Evolutionary conservation across 169 alveolate species (phyloP), one percentile per base, ranked within the genome.

Genomic region (Plasmodium vivax): DNA sequence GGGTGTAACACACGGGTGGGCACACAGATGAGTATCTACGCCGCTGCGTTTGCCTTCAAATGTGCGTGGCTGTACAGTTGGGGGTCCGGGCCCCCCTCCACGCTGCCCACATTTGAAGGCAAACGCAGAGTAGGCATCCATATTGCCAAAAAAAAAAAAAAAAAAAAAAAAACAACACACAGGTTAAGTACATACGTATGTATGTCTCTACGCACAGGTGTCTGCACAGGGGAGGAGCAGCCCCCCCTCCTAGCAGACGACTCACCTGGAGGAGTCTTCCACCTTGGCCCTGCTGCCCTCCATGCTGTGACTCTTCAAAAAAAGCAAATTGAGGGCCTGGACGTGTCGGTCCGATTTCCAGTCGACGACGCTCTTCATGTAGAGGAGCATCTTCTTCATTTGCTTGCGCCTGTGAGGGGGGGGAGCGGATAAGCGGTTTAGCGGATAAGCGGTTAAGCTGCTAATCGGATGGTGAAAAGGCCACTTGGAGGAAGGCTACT

Each of bases 301-400:
- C 34, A 54, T 56, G n/a, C 41, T 47, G 45, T 72, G 14, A 23
- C 68, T 87, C 93, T 77, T 87, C 68, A 87, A 43, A 75, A 87
- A 87, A 51, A 87, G 71, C 71, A 87, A 87, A 77, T 87, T 87
- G 51, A 87, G 72, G 34, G 23, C 47, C 43, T 87, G 82, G 19
- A 87, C 58, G 41, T 87, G 93, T 9, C 68, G 56, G 36, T 75
- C 87, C 30, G 93, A 87, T 23, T 77, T 87, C 93, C 93, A 87
- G 43, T 87, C 81, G 36, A 87, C 71, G 8, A 87, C 93, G 34
- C 77, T 77, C 43, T 87, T 87, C 93, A 87, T 87, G 81, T 87
- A 87, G 41, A 87, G 54, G 51, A 87, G 93, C 93, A 87, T 87
- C 71, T 87, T 87, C 34, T 87, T 87, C 93, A 87, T 87, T 77